These are phyloP conservation scores for Aspergillus panamensis DNA, from an alignment of 495 filamentous ascomycete genomes.

Conservation along the genomic window DNA sequence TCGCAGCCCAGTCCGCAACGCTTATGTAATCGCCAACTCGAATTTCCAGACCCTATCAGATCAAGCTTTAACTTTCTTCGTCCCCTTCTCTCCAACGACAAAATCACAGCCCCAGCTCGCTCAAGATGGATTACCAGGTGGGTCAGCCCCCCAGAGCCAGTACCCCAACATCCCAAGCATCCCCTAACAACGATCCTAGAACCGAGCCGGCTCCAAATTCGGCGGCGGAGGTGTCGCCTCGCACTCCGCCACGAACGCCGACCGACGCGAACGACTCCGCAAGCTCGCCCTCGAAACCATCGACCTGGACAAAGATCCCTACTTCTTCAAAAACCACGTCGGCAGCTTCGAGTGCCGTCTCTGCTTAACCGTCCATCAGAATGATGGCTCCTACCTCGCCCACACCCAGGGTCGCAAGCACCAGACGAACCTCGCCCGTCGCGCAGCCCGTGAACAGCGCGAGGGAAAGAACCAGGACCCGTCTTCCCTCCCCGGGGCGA, in stretches of 20 bases:
- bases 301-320: constrained; percentile 98
- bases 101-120: not conserved
- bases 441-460: constrained; percentile 89
- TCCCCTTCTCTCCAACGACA: not conserved
- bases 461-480: constrained; percentile 77
- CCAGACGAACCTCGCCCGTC: constrained; percentile 96
- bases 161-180: no score
- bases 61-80: constrained; percentile 13
- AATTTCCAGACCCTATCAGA: constrained; percentile 17
- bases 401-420: constrained; percentile 99
- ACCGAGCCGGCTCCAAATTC: constrained; percentile 96
- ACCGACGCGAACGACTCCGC: constrained; percentile 93
- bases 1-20: constrained; percentile 14
- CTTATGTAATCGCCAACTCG: constrained; percentile 29
- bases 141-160: constrained; percentile 2
- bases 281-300: constrained; percentile 98
- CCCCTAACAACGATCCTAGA: constrained; percentile 52
- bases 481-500: constrained; percentile 61
- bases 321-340: constrained; percentile 99
- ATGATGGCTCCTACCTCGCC: constrained; percentile 98
- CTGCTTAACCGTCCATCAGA: constrained; percentile 98
- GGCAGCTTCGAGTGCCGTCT: constrained; percentile 97
- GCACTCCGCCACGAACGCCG: constrained; percentile 87
- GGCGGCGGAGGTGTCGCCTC: constrained; percentile 96
- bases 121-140: constrained; percentile 61